phyloP scores from a whole-genome alignment of 768 basidiomycete genomes.

The Nidularia pulvinata region DNA sequence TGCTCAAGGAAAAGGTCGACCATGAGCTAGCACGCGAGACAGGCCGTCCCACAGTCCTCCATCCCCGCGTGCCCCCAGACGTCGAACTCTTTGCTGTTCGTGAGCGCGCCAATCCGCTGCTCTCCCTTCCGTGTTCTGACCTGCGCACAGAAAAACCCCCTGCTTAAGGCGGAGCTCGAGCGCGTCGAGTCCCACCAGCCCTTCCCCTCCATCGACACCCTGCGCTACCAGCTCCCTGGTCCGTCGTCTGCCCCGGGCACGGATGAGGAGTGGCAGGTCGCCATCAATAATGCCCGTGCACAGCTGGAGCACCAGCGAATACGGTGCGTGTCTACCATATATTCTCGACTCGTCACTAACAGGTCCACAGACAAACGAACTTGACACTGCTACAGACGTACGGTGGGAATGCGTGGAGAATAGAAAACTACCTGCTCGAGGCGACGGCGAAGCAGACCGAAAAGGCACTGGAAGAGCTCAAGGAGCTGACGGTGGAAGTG shows the following conservation, averaged over 20 bases:
- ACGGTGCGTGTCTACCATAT: slow-evolving; percentile 45
- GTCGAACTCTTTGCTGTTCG: slow-evolving; percentile 70
- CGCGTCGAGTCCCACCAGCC: slow-evolving; percentile 72
- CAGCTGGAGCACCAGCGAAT: slow-evolving; percentile 86
- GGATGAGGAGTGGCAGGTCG: slow-evolving; percentile 76
- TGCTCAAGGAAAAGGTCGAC: slow-evolving; percentile 75
- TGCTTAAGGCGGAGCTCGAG: slow-evolving; percentile 72
- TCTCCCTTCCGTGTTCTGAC: slow-evolving; percentile 6
- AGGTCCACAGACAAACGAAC: slow-evolving; percentile 69
- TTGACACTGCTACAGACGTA: slow-evolving; percentile 81
- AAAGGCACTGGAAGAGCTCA: slow-evolving; percentile 72
- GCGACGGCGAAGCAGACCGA: slow-evolving; percentile 73
- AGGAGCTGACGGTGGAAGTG: slow-evolving; percentile 78
- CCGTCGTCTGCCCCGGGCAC: slow-evolving; percentile 62
- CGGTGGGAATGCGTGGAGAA: slow-evolving; percentile 89
- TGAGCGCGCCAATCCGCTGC: no score
- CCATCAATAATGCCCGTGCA: slow-evolving; percentile 75
- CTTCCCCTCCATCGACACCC: slow-evolving; percentile 65
- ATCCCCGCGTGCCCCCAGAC: slow-evolving; percentile 71
- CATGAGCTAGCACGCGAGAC: slow-evolving; percentile 70
- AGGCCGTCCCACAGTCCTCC: slow-evolving; percentile 57
- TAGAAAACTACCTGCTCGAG: slow-evolving; percentile 89
- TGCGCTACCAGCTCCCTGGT: slow-evolving; percentile 74
- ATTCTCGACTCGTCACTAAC: slow-evolving; percentile 6
- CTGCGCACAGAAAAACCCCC: slow-evolving; percentile 54